Evolutionary conservation across 768 basidiomycete species (phyloP).

Genomic region (Postia placenta): DNA sequence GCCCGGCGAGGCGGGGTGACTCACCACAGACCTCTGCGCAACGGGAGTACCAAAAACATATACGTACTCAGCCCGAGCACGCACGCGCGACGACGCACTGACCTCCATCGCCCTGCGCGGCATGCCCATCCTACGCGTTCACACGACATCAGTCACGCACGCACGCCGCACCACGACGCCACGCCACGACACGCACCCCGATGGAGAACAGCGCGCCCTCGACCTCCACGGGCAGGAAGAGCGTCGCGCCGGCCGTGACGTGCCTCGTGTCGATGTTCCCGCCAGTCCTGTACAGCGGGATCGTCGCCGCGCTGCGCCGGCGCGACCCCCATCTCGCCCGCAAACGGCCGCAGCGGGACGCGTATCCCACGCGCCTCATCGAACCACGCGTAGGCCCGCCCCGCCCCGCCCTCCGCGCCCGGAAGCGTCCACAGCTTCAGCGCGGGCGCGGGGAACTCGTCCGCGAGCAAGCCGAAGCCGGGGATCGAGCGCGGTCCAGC

Average conservation of each 20-base stretch:
- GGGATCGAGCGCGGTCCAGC: constrained; percentile 57
- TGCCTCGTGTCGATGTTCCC: constrained; percentile 60
- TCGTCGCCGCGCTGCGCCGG: constrained; percentile 48
- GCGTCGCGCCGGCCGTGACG: constrained; percentile 45
- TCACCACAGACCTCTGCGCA: constrained; percentile 51
- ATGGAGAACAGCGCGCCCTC: constrained; percentile 57
- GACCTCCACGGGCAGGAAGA: constrained; percentile 53
- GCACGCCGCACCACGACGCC: neutral
- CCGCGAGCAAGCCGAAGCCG: constrained; percentile 51
- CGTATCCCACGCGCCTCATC: constrained; percentile 40
- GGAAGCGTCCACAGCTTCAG: constrained; percentile 51
- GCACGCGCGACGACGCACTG: constrained; percentile 10
- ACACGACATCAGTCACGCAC: neutral
- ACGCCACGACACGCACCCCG: constrained; percentile 34
- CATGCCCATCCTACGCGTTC: constrained; percentile 49
- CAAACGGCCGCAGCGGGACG: constrained; percentile 50
- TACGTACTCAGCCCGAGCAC: neutral
- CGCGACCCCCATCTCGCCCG: constrained; percentile 62
- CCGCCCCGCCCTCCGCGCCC: neutral
- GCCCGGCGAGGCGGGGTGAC: constrained; percentile 12
- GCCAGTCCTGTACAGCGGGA: constrained; percentile 56
- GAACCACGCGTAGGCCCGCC: constrained; percentile 42
- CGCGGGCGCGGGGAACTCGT: constrained; percentile 45
- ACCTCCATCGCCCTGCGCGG: constrained; percentile 65
- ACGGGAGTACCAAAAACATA: neutral